phyloP scores from a whole-genome alignment of 148 eudicot species.

The Silene conica region DNA sequence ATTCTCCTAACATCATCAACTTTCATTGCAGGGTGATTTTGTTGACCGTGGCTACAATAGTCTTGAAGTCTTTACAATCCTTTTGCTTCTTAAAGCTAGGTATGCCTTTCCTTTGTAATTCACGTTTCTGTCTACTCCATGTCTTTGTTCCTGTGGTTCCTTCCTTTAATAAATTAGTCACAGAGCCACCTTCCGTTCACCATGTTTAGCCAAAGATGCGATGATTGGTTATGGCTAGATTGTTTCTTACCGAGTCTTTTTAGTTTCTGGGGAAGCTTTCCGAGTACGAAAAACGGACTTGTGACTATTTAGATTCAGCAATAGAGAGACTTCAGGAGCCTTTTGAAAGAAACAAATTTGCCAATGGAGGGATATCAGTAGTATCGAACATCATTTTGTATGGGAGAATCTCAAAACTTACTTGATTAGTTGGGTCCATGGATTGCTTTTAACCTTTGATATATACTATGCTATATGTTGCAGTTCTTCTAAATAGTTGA shows the following conservation, averaged over 20 bases:
- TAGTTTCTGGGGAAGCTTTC: not conserved
- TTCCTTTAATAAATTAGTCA: too few species aligned
- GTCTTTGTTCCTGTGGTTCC: not conserved
- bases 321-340: not conserved
- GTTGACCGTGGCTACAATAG: slow-evolving; percentile 99
- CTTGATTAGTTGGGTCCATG: not conserved
- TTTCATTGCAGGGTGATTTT: slow-evolving; percentile 78
- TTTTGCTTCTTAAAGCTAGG: slow-evolving; percentile 99
- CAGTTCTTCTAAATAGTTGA: not conserved
- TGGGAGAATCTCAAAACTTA: not conserved
- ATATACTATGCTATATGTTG: not conserved
- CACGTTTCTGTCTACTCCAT: slow-evolving; percentile 3
- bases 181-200: not conserved
- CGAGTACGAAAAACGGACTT: not conserved
- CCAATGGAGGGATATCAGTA: not conserved
- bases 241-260: not conserved
- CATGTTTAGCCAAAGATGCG: not conserved
- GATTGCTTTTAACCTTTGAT: not conserved
- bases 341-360: not conserved
- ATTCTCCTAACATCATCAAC: too few species aligned
- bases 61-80: slow-evolving; percentile 95
- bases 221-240: not conserved
- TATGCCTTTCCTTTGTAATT: slow-evolving; percentile 24
- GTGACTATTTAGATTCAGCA: not conserved
- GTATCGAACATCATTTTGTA: not conserved